These are phyloP conservation scores for Neospora caninum DNA, from an alignment of 169 alveolate genomes.

Conservation along the genomic window DNA sequence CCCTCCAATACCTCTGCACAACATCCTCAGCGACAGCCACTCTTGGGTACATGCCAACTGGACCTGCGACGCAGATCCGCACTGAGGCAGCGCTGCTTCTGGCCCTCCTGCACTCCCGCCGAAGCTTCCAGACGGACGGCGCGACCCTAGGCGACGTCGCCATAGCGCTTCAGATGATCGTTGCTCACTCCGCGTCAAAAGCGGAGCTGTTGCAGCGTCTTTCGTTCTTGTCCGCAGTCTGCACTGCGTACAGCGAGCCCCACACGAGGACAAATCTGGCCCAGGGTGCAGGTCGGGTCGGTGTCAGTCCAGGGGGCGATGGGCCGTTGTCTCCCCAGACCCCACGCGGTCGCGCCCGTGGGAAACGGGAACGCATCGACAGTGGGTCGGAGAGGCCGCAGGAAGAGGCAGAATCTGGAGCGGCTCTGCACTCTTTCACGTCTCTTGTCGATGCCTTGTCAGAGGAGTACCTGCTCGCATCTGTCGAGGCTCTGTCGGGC, in stretches of 20 bases:
- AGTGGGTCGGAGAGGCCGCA: neutral
- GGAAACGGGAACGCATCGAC: neutral
- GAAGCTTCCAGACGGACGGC: neutral
- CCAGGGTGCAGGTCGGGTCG: neutral
- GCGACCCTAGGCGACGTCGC: constrained; percentile 1
- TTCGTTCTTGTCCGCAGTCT: neutral
- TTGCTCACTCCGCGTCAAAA: neutral
- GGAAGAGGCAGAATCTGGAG: neutral
- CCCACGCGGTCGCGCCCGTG: neutral
- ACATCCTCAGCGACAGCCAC: neutral
- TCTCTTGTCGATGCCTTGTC: neutral
- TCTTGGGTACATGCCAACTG: neutral
- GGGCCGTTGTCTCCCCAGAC: neutral
- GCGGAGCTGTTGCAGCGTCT: neutral
- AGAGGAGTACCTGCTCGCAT: neutral
- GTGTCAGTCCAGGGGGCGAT: neutral
- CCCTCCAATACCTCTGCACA: neutral
- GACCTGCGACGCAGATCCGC: neutral
- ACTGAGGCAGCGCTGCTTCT: neutral
- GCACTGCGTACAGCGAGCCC: neutral
- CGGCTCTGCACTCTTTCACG: neutral
- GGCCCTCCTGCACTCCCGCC: neutral
- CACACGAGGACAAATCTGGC: neutral
- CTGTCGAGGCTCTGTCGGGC: neutral
- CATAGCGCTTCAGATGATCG: neutral